Base-by-base conservation (phyloP, 768 basidiomycete species). In the Phanerochaete sordida region DNA sequence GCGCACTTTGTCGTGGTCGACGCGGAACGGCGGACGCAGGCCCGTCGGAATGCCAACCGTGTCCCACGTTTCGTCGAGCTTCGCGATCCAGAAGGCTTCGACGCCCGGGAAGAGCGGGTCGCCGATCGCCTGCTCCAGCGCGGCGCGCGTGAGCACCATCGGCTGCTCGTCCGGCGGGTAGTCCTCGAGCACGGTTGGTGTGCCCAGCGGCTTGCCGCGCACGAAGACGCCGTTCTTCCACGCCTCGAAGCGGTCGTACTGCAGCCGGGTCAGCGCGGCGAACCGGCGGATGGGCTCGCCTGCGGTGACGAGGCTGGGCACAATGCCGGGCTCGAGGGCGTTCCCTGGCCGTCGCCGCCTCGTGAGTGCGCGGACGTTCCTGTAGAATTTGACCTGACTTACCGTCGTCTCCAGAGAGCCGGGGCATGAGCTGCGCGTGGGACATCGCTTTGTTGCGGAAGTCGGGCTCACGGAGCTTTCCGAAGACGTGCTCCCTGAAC, bases 81-180 rank as follows among this genome's bases (percentile, higher is more conserved):
- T 67, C 6, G 72, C 71, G 48, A 65, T 68, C 74, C 74, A 75
- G 21, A 61, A 69, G 62, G 67, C 61, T 60, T 75, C 74, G 23
- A 75, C 72, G 4, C 74, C 74, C 23, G 74, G 73, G 55, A 69
- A 74, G 7, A 76, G 62, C 13, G 75, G 69, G 28, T 67, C 69
- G 23, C 74, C 75, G 13, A 71, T 68, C 23, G 72, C 69, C 7
- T 62, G 61, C 48, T 75, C 72, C n/a, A 75, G 61, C 8, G 64
- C 60, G 23, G 73, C 72, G 39, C 65, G 67, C 0, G 69, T 71
- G 23, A 74, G 63, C 30, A 58, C 54, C 3, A 24, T 55, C 0
- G 73, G 69, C 56, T 70, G 73, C 0, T 66, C 56, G 12, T 60
- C 30, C 5, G 66, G 28, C 15, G 53, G 54, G 27, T 68, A 58